Evolutionary conservation across 495 filamentous ascomycete genomes (phyloP), one percentile per base, ranked within the genome.

Genomic region (Aspergillus saccharolyticus): DNA sequence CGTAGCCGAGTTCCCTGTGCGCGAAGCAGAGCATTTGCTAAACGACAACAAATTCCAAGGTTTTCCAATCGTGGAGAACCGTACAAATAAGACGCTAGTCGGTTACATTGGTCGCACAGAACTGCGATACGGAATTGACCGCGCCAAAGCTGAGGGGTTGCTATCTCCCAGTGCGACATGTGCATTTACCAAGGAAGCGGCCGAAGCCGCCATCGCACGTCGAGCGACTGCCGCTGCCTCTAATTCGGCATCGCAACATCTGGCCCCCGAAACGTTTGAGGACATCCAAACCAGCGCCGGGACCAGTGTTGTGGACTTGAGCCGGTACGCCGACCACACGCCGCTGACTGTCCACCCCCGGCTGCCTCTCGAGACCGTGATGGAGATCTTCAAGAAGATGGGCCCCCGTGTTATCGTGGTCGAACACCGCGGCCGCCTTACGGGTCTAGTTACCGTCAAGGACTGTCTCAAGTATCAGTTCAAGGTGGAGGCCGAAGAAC

Each of bases 331-430:
- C 42, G 91, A 98, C 69, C 82, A 90, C 46, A 96, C 92, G 0
- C 94, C 95, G 4, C 79, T 97, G 5, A 87, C 91, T 2, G 91
- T 91, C 7, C 95, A 98, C 66, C 94, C 94, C 0, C 86, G 90
- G 1, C 83, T 97, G 6, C 89, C 93, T 0, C 83, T 98, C 0
- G 94, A 98, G 71, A 98, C 94, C 0, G 94, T 96, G 45, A 97
- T 97, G 91, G 94, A 98, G 69, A 83, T 97, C 45, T 98, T 98
- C 79, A 93, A 94, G 67, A 98, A 98, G 77, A 92, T 98, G 72
- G 94, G 95, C 0, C 94, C 94, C 2, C 85, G 95, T 1, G 91
- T 96, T 14, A 90, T 98, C 52, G 79, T 97, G 16, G 89, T 97
- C 44, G 95, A 98, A 68, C 87, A 96, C 66, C 86, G 87, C 47